Base-by-base conservation (phyloP, 2,329 filamentous ascomycete species). In the Ascomycota sp. region DNA sequence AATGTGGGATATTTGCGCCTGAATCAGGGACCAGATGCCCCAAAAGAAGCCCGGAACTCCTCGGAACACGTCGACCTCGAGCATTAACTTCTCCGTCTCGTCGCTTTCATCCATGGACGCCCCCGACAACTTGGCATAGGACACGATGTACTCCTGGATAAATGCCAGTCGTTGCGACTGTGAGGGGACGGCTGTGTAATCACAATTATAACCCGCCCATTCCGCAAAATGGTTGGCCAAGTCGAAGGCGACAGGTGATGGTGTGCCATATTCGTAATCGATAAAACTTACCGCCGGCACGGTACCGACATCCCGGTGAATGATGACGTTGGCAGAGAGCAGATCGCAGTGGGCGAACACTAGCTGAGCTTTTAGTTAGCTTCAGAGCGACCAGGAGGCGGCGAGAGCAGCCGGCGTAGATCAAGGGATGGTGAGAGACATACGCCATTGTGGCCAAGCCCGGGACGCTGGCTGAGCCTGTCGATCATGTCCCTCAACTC, bases 211-310 rank as follows among this genome's bases (percentile, higher is more conserved):
- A 37, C 89, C 89, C 38, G 77, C 84, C 86, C 89, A 98, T 58
- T 98, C 89, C 32, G 89, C 83, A 51, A 98, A 92, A 61, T 98
- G 89, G 58, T 98, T 98, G 33, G 86, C 77, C 44, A 98, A 74
- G 52, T 98, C 89, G 55, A 98, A 98, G 2, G 86, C 84, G 4
- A 84, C 83, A 2, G 86, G 86, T 1, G 84, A 86, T 2, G 89
- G 84, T 5, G 82, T 89, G 10, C 84, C 83, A 55, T 98, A 98
- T 55, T 98, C 89, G 60, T 95, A 98, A 57, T 98, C 89, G 52
- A 98, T 98, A 56, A 98, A 95, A 48, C 69, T 63, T 33, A 66
- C 60, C 21, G 61, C 50, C 27, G 53, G 43, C 34, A 43, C 51
- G 25, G 56, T 47, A 10, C 51, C 45, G 24, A 44, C 46, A 25